Base-by-base conservation (phyloP, 306 rosid genomes). In the Cicer yamashitae region DNA sequence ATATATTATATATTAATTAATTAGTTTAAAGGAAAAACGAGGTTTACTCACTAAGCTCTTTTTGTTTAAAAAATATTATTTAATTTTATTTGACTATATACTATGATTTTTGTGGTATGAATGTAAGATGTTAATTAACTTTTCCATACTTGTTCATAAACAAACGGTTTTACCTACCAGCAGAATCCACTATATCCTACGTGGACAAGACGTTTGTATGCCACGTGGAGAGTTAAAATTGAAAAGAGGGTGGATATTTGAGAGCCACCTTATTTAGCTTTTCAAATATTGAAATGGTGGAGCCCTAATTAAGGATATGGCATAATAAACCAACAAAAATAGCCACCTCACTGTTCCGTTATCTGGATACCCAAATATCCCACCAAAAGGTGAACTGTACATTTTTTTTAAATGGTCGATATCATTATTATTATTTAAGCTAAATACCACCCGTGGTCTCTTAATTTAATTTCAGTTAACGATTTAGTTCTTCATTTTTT, bases 351-450 rank as follows among this genome's bases (percentile, higher is more conserved):
- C 40, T 67, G 70, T 84, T 67, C 80, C 77, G 34, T 80, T 77
- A 66, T 84, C 83, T 85, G 85, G 87, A 88, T 85, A 82, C 83
- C 85, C 77, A 81, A 76, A 67, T 81, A 87, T 88, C 93, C 97
- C 96, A 87, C 97, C 94, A 82, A 87, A 79, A 66, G 58, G 7
- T 30, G 1, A 65, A 30, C 72, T 1, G 38, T 3, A 30, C 5
- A 30, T 30, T 3, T 3, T 3, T 30, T 30, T 30, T 30, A 30
- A 30, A 30, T 25, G 34, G 5, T 3, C 5, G 5, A 30, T 30
- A 30, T 25, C 2, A 25, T 25, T n/a, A n/a, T n/a, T n/a, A n/a
- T n/a, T n/a, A n/a, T n/a, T n/a, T n/a, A n/a, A n/a, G n/a, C n/a
- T n/a, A n/a, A n/a, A n/a, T n/a, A n/a, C n/a, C n/a, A n/a, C n/a